A percentile compares a stretch with the other conserved stretches of the same genome.
Conservation (phyloP, 1,139 yeast genomes). For the Magnusiomyces ingens region DNA sequence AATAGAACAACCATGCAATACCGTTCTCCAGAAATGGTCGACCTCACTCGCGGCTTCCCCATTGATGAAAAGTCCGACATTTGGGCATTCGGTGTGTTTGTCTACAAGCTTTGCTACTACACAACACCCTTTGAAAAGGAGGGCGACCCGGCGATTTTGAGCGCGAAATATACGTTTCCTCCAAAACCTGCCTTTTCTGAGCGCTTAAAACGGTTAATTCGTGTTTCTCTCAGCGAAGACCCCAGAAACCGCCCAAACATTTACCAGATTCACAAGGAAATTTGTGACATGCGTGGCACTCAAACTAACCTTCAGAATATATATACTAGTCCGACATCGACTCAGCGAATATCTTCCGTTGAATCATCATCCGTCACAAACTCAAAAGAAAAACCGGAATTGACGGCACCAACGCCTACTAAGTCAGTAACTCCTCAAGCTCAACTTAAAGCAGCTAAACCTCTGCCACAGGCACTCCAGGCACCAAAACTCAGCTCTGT, state of each 20-base stretch:
- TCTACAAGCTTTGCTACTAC: slow-evolving; percentile 86
- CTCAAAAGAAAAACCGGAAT: not conserved
- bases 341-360: slow-evolving; percentile 12
- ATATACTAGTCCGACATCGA: slow-evolving; percentile 19
- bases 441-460: not conserved
- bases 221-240: slow-evolving; percentile 72
- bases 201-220: slow-evolving; percentile 44
- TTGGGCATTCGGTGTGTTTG: slow-evolving; percentile 92
- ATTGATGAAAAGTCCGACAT: slow-evolving; percentile 92
- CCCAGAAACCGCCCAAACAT: slow-evolving; percentile 83
- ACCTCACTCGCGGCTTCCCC: slow-evolving; percentile 73
- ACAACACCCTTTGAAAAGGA: slow-evolving; percentile 87
- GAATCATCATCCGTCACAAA: not conserved
- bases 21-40: slow-evolving; percentile 95
- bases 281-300: slow-evolving; percentile 50
- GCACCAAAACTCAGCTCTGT: slow-evolving; percentile 4
- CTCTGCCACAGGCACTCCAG: not conserved
- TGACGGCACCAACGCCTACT: slow-evolving; percentile 1
- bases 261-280: slow-evolving; percentile 68
- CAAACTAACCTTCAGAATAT: slow-evolving; percentile 45
- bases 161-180: slow-evolving; percentile 56
- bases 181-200: slow-evolving; percentile 36
- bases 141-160: slow-evolving; percentile 61
- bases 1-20: slow-evolving; percentile 97
- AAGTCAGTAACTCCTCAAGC: too few relatives aligned